Evolutionary conservation across 2,329 filamentous ascomycete species (phyloP).

Genomic region (Pseudogymnoascus sp.): DNA sequence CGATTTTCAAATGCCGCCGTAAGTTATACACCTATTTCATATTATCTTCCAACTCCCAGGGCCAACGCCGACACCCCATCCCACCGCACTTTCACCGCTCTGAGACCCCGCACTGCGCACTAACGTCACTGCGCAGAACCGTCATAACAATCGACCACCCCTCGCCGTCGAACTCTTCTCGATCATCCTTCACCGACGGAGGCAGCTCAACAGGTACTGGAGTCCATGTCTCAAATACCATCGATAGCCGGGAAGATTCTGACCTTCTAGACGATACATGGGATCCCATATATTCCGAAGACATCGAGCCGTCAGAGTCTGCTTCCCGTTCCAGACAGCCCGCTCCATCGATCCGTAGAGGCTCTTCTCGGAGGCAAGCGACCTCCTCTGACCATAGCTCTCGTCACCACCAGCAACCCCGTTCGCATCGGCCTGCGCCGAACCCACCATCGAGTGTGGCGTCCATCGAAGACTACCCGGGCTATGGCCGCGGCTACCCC

Average conservation of each 20-base stretch:
- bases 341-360: slow-evolving; percentile 34
- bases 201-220: slow-evolving; percentile 27
- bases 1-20: slow-evolving; percentile 15
- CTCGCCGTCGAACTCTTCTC: slow-evolving; percentile 22
- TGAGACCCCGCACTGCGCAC: slow-evolving; percentile 8
- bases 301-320: slow-evolving; percentile 51
- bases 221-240: slow-evolving; percentile 26
- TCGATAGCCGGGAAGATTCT: slow-evolving; percentile 33
- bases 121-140: slow-evolving; percentile 16
- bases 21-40: slow-evolving; percentile 14
- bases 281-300: slow-evolving; percentile 37
- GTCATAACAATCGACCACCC: slow-evolving; percentile 22
- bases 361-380: slow-evolving; percentile 30
- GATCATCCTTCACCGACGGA: slow-evolving; percentile 26
- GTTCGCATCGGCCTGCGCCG: slow-evolving; percentile 38
- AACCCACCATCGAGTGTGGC: slow-evolving; percentile 56
- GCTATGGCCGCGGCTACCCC: slow-evolving; percentile 35
- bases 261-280: slow-evolving; percentile 30
- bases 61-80: background rate
- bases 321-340: slow-evolving; percentile 37
- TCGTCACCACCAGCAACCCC: slow-evolving; percentile 31
- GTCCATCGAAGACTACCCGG: slow-evolving; percentile 53
- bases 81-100: slow-evolving; percentile 5
- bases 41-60: background rate
- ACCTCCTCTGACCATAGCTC: slow-evolving; percentile 28